Percentiles rank a stretch among this genome's conserved stretches.
Conservation (phyloP, 2,329 filamentous ascomycete genomes). For the Knoxdaviesia capensis region DNA sequence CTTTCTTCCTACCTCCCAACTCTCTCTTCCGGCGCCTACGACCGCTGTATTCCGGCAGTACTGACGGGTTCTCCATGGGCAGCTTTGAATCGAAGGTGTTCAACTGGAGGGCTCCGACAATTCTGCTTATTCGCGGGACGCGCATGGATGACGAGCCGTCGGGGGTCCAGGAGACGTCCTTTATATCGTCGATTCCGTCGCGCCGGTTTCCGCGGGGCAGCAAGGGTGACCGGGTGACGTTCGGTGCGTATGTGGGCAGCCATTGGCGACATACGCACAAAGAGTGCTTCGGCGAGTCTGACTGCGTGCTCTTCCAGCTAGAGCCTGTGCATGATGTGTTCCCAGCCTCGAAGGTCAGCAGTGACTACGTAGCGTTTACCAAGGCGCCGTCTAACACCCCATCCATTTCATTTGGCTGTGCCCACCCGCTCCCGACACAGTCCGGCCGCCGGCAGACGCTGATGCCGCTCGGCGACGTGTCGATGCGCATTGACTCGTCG, state of each 20-base stretch:
- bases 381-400: conserved; percentile 38
- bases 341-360: conserved; percentile 39
- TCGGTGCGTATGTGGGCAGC: conserved; percentile 44
- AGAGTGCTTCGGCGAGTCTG: conserved; percentile 44
- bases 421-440: conserved; percentile 25
- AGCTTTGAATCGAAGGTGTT: conserved; percentile 57
- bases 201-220: conserved; percentile 35
- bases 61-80: conserved; percentile 58
- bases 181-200: conserved; percentile 41
- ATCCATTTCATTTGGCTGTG: conserved; percentile 45
- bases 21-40: conserved; percentile 46
- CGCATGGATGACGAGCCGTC: conserved; percentile 29
- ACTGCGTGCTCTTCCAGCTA: conserved; percentile 50
- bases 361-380: conserved; percentile 48
- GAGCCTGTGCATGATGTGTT: conserved; percentile 55
- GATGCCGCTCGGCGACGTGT: conserved; percentile 41
- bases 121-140: conserved; percentile 48
- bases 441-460: conserved; percentile 21
- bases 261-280: conserved; percentile 52
- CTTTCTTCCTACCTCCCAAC: conserved; percentile 47
- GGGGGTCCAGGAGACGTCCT: conserved; percentile 31
- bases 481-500: conserved; percentile 37
- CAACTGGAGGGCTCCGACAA: conserved; percentile 57
- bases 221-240: conserved; percentile 34
- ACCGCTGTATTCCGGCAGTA: conserved; percentile 48